Evolutionary conservation across 2,329 filamentous ascomycete species (phyloP).

Genomic region (Pseudogymnoascus sp.): DNA sequence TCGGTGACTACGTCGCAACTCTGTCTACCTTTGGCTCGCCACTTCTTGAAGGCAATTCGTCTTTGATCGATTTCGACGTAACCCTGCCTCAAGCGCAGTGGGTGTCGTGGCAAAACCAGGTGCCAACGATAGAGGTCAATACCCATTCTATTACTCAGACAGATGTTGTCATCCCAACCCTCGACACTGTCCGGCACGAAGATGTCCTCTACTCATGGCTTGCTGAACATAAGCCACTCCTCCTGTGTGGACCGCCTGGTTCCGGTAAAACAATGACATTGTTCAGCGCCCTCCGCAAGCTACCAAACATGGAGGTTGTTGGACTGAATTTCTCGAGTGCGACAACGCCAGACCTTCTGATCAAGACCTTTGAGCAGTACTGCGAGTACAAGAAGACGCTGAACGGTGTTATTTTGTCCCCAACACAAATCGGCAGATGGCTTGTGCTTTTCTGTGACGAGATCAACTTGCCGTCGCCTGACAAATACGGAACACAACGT

Average conservation of each 20-base stretch:
- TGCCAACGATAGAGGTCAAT: conserved; percentile 92
- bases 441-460: conserved; percentile 98
- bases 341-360: conserved; percentile 91
- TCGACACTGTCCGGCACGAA: conserved; percentile 95
- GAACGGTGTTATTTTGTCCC: conserved; percentile 90
- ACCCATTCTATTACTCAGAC: conserved; percentile 97
- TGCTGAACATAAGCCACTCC: conserved; percentile 92
- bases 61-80: conserved; percentile 94
- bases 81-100: conserved; percentile 80
- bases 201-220: conserved; percentile 99
- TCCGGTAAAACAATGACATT: conserved; percentile 99
- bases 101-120: conserved; percentile 89
- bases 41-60: conserved; percentile 66
- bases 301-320: conserved; percentile 98
- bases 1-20: conserved; percentile 76
- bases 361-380: conserved; percentile 99
- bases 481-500: conserved; percentile 94
- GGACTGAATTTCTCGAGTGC: conserved; percentile 99
- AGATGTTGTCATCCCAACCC: conserved; percentile 94
- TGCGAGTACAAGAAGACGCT: conserved; percentile 99
- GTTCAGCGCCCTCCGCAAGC: conserved; percentile 91
- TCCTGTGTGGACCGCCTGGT: conserved; percentile 94
- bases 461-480: conserved; percentile 95
- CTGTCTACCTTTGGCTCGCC: conserved; percentile 83
- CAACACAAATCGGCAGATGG: conserved; percentile 95